Evolutionary conservation across 73 alveolate genomes (phyloP).

Genomic region (Breviolum minutum): DNA sequence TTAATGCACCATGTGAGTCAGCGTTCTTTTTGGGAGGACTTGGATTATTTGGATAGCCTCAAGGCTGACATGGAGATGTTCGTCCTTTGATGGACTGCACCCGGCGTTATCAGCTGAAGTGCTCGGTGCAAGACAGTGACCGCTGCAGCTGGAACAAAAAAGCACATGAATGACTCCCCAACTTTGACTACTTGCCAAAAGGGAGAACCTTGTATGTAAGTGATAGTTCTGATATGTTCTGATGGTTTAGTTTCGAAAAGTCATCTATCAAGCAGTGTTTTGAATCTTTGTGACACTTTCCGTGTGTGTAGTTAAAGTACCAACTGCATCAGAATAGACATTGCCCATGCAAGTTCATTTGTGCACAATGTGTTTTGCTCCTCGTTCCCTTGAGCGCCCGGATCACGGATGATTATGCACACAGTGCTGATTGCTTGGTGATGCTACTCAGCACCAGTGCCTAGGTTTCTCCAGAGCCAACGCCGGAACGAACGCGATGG

Average conservation of each 20-base stretch:
- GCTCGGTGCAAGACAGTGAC: background rate
- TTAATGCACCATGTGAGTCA: background rate
- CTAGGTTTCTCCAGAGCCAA: constrained; percentile 26
- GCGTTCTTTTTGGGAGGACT: background rate
- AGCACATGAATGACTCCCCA: background rate
- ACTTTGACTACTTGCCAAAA: too few relatives aligned
- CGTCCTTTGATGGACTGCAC: background rate
- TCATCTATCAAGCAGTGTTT: too few relatives aligned
- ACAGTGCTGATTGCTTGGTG: too few relatives aligned
- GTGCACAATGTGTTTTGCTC: too few relatives aligned
- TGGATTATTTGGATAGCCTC: constrained; percentile 20
- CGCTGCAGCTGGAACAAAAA: background rate
- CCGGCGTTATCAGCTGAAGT: background rate
- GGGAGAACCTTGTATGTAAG: background rate
- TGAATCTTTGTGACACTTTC: too few relatives aligned
- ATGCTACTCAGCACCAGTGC: background rate
- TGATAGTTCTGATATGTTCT: background rate
- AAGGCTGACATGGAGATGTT: background rate
- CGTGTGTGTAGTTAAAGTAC: too few relatives aligned
- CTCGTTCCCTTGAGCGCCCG: too few relatives aligned
- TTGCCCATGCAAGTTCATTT: too few relatives aligned
- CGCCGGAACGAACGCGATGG: constrained; percentile 19
- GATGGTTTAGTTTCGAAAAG: too few relatives aligned
- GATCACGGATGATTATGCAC: too few relatives aligned
- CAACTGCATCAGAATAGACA: too few relatives aligned